These are phyloP conservation scores for Gymnopilus junonius DNA, from an alignment of 768 basidiomycete species.

Conservation along the genomic window DNA sequence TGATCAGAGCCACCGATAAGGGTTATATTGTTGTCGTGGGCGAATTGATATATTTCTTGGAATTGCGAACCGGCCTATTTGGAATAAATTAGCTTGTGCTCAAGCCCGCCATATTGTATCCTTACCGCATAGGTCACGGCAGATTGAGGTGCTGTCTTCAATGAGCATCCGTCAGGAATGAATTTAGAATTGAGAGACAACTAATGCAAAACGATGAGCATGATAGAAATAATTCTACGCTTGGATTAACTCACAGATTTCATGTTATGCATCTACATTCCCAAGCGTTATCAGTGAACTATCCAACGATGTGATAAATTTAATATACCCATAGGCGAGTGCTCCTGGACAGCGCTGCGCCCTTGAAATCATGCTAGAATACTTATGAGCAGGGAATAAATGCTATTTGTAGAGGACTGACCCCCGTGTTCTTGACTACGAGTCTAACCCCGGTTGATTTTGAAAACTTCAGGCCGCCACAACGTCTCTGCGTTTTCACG, in stretches of 20 bases:
- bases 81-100: too few species aligned
- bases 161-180: slow-evolving; percentile 40
- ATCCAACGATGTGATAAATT: background rate
- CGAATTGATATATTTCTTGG: slow-evolving; percentile 47
- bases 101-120: too few species aligned
- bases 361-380: too few species aligned
- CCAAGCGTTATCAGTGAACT: too few species aligned
- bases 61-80: slow-evolving; percentile 50
- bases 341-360: slow-evolving; percentile 46
- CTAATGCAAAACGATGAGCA: slow-evolving; percentile 26
- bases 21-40: slow-evolving; percentile 44
- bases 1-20: slow-evolving; percentile 48
- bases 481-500: slow-evolving; percentile 22
- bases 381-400: too few species aligned
- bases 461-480: slow-evolving; percentile 27
- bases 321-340: slow-evolving; percentile 45
- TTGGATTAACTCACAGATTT: slow-evolving; percentile 33
- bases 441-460: too few species aligned
- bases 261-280: slow-evolving; percentile 42
- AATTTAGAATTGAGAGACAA: slow-evolving; percentile 39
- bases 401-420: slow-evolving; percentile 29
- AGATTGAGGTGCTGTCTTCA: slow-evolving; percentile 17
- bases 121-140: slow-evolving; percentile 46
- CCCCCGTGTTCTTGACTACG: slow-evolving; percentile 54
- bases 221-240: too few species aligned